These are phyloP conservation scores for Trapa bicornis DNA, from an alignment of 345 rosid genomes.

Conservation along the genomic window DNA sequence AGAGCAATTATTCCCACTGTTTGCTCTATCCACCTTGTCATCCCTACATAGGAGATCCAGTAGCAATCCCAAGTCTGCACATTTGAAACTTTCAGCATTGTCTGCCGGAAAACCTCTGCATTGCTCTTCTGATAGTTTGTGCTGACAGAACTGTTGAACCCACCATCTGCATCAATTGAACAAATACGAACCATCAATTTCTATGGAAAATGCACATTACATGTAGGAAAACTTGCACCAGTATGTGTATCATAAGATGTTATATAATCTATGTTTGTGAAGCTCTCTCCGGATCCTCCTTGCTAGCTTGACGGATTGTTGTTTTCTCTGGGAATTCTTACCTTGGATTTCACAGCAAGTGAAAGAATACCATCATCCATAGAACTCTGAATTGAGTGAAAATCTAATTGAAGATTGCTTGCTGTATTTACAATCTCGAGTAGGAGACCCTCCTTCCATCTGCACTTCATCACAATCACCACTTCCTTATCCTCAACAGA, in stretches of 20 bases:
- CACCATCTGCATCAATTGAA: slow-evolving; percentile 35
- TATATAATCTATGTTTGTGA: too few species aligned
- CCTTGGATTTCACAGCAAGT: slow-evolving; percentile 59
- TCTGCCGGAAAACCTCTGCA: slow-evolving; percentile 34
- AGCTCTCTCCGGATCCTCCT: too few species aligned
- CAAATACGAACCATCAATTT: not conserved
- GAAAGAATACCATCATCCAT: slow-evolving; percentile 48
- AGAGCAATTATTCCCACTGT: not conserved
- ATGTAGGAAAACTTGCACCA: not conserved
- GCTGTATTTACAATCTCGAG: slow-evolving; percentile 62
- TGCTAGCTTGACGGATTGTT: too few species aligned
- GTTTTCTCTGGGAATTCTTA: slow-evolving; percentile 13
- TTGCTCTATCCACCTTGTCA: not conserved
- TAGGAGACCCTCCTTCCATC: slow-evolving; percentile 76
- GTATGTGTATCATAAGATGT: not conserved
- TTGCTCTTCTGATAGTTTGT: slow-evolving; percentile 43
- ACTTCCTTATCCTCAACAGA: slow-evolving; percentile 34
- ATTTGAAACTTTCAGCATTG: not conserved
- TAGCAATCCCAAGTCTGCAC: not conserved
- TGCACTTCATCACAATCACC: slow-evolving; percentile 56
- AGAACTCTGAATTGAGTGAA: slow-evolving; percentile 63
- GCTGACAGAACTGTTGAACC: slow-evolving; percentile 32
- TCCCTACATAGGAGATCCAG: not conserved
- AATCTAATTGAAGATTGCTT: slow-evolving; percentile 58
- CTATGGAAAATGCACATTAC: not conserved